Conservation (phyloP, 2,329 filamentous ascomycete genomes). For the Chaetomium strumarium region DNA sequence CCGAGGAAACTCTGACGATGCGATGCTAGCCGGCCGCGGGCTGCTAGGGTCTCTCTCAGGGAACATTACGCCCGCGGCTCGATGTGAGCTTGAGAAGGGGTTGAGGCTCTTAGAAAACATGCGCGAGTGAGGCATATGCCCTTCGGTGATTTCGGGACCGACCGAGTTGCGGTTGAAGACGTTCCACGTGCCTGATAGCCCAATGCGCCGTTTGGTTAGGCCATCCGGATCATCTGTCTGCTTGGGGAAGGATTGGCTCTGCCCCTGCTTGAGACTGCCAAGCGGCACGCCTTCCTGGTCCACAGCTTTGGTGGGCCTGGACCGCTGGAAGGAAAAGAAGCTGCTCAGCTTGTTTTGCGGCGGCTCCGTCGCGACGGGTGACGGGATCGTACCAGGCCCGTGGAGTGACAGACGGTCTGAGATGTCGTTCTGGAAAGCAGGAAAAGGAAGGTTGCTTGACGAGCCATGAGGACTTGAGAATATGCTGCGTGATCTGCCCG, state of each 20-base stretch:
- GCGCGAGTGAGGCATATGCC: constrained; percentile 29
- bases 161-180: constrained; percentile 51
- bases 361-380: constrained; percentile 33
- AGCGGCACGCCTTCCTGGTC: constrained; percentile 58
- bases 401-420: constrained; percentile 41
- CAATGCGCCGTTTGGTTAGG: constrained; percentile 50
- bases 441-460: constrained; percentile 51
- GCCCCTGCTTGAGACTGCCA: constrained; percentile 62
- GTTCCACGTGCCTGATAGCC: constrained; percentile 51
- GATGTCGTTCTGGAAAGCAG: constrained; percentile 40
- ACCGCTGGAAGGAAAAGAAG: constrained; percentile 56
- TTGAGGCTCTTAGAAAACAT: constrained; percentile 41
- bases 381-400: constrained; percentile 33
- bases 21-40: constrained; percentile 63
- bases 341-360: constrained; percentile 39
- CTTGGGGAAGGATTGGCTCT: constrained; percentile 72
- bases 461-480: constrained; percentile 59
- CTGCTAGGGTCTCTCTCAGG: constrained; percentile 52
- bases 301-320: constrained; percentile 54
- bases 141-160: constrained; percentile 39
- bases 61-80: constrained; percentile 42
- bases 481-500: constrained; percentile 49
- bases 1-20: constrained; percentile 64
- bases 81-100: constrained; percentile 41
- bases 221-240: constrained; percentile 51